phyloP scores from a whole-genome alignment of 2,329 filamentous ascomycete species.

The Exophiala sideris region DNA sequence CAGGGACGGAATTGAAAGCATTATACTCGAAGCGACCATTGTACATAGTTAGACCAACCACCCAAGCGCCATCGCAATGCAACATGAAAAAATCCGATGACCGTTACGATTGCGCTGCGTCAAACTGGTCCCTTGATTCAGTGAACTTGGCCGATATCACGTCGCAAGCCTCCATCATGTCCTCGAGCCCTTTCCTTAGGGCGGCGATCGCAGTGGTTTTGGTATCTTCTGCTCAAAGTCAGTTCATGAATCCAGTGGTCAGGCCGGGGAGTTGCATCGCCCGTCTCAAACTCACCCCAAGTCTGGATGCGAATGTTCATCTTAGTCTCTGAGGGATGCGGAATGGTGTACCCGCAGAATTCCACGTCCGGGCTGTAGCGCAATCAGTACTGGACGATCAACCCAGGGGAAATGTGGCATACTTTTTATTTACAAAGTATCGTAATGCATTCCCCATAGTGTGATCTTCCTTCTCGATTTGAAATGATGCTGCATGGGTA shows the following conservation, averaged over 20 bases:
- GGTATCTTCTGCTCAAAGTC: constrained; percentile 24
- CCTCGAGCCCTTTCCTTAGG: constrained; percentile 82
- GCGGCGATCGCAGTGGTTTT: constrained; percentile 74
- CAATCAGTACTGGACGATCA: background rate
- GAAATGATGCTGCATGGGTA: constrained; percentile 87
- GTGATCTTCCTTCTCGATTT: constrained; percentile 91
- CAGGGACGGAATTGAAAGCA: constrained; percentile 21
- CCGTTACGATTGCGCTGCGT: constrained; percentile 36
- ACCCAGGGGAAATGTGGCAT: background rate
- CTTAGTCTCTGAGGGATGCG: constrained; percentile 90
- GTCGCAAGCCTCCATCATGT: constrained; percentile 88
- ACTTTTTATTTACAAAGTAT: constrained; percentile 99
- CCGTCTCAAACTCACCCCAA: constrained; percentile 63
- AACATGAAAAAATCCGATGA: constrained; percentile 25
- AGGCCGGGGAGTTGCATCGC: background rate
- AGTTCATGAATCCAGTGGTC: background rate
- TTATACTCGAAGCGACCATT: constrained; percentile 16
- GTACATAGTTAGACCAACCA: constrained; percentile 25
- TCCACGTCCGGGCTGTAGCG: constrained; percentile 78
- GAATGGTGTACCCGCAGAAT: constrained; percentile 97
- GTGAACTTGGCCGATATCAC: constrained; percentile 90
- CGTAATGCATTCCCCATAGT: constrained; percentile 91
- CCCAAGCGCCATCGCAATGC: constrained; percentile 17
- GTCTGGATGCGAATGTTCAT: constrained; percentile 99
- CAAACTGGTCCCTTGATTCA: constrained; percentile 61